Evolutionary conservation across 2,329 filamentous ascomycete species (phyloP), one percentile per base, ranked within the genome.

Genomic region (Fusarium brachygibbosum): DNA sequence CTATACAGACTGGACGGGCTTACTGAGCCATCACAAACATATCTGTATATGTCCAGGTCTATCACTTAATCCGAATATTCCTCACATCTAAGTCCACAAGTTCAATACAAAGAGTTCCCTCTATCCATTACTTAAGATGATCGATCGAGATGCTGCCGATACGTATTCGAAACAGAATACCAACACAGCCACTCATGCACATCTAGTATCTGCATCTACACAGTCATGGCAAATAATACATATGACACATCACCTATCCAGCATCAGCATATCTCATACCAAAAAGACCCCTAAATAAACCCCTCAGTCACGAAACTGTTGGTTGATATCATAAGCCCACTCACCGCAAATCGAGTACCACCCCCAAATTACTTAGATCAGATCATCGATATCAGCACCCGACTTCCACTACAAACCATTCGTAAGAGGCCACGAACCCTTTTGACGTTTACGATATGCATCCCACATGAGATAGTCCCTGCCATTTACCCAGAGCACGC

Each of bases 341-440:
- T 68, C 65, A 69, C 65, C 59, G 59, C 42, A 68, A 69, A 65
- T 56, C 59, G 55, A 56, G 29, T 34, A 41, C 13, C 34, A 46
- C 37, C 34, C 17, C 10, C n/a, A n/a, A 13, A 60, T 69, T n/a
- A n/a, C n/a, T n/a, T 55, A 56, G 12, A 69, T 68, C 60, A 61
- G 42, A 61, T 69, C 60, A 68, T 58, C 7, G 17, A 35, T 49
- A 49, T 29, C 58, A 28, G 42, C 17, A 31, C 58, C 32, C n/a
- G 31, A 6, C n/a, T n/a, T 17, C 25, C 23, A 16, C 12, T 28
- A 23, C 41, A 65, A 40, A 32, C 19, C 34, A 65, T 59, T 50
- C 13, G 52, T 40, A 52, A 52, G 50, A 51, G 21, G 32, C 53
- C 46, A 59, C 28, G 29, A 38, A 49, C 54, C 16, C 23, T 14